These are phyloP conservation scores for Coffea eugenioides DNA, from an alignment of 257 asterid species.

Conservation along the genomic window DNA sequence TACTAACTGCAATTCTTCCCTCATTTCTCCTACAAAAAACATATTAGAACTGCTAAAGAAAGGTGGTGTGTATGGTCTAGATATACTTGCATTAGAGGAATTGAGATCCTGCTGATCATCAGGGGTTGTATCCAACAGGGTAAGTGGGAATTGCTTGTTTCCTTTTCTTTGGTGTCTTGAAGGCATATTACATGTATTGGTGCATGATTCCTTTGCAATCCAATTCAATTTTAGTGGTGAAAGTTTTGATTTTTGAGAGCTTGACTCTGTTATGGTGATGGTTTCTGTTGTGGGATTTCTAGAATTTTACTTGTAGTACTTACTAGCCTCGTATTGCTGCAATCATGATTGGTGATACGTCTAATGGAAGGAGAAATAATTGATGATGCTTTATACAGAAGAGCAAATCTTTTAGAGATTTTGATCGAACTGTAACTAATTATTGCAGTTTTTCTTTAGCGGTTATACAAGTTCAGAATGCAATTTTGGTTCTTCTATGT, in stretches of 20 bases:
- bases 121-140: conserved; percentile 40
- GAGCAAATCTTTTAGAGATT: background rate
- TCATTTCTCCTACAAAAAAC: background rate
- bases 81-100: conserved; percentile 20
- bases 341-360: background rate
- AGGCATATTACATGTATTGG: background rate
- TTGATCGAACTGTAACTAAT: background rate
- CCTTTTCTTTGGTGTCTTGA: background rate
- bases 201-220: background rate
- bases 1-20: background rate
- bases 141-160: conserved; percentile 22
- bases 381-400: background rate
- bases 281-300: background rate
- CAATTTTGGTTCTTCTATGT: background rate
- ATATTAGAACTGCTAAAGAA: background rate
- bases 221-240: background rate
- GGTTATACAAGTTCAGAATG: background rate
- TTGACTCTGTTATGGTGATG: background rate
- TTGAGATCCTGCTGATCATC: conserved; percentile 23
- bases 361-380: background rate
- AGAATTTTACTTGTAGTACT: background rate
- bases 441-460: background rate
- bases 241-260: background rate
- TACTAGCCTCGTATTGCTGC: background rate
- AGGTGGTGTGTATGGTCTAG: background rate